phyloP scores from a whole-genome alignment of 2,329 filamentous ascomycete genomes.

The Akanthomyces dipterigenus region DNA sequence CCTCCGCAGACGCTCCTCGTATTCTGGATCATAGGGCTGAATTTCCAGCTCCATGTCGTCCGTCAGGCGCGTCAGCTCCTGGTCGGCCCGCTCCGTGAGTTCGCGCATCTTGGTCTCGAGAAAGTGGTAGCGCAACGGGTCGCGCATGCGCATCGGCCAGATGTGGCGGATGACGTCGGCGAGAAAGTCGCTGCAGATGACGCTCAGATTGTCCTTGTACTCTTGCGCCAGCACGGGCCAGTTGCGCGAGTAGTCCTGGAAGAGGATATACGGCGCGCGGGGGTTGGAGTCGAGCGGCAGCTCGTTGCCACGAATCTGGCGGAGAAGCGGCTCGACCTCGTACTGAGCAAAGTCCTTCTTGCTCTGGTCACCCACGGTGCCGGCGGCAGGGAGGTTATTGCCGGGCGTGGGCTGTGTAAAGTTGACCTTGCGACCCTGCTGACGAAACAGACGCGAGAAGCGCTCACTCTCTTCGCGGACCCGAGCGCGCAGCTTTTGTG shows the following conservation, averaged over 20 bases:
- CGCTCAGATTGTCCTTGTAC: constrained; percentile 47
- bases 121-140: constrained; percentile 42
- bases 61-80: constrained; percentile 38
- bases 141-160: constrained; percentile 45
- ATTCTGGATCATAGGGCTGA: constrained; percentile 47
- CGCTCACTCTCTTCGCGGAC: constrained; percentile 46
- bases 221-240: constrained; percentile 46
- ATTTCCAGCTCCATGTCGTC: constrained; percentile 47
- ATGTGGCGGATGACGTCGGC: constrained; percentile 43
- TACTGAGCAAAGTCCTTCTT: constrained; percentile 42
- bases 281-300: constrained; percentile 47
- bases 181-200: constrained; percentile 48
- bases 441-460: constrained; percentile 41
- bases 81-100: constrained; percentile 39
- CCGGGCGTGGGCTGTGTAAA: constrained; percentile 26
- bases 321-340: constrained; percentile 42
- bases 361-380: constrained; percentile 28
- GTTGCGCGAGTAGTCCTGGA: constrained; percentile 46
- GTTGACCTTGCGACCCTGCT: constrained; percentile 42
- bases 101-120: constrained; percentile 42
- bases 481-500: constrained; percentile 44
- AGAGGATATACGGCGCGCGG: constrained; percentile 46
- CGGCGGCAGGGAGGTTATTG: constrained; percentile 22
- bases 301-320: constrained; percentile 45
- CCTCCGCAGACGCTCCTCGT: constrained; percentile 41